Percentiles rank a stretch among this genome's conserved stretches.
phyloP scores from a whole-genome alignment of 2,329 filamentous ascomycete species.

The Rhytidhysteron rufulum region DNA sequence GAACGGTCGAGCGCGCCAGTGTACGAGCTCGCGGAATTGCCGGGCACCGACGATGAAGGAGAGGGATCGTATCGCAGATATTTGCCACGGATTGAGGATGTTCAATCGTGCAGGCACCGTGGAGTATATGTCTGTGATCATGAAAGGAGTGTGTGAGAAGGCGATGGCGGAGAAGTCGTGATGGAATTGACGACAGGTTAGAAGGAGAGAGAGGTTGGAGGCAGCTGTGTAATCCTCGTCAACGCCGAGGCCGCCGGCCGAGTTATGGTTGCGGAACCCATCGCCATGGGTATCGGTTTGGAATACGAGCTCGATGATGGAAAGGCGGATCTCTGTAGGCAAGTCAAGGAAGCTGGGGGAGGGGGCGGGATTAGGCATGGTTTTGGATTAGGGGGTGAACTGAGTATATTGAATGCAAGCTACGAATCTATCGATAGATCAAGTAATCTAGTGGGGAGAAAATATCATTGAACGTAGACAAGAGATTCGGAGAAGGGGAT shows the following conservation, averaged over 20 bases:
- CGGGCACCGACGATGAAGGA: slow-evolving; percentile 24
- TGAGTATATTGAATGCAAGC: too few relatives aligned
- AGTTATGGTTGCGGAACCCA: slow-evolving; percentile 10
- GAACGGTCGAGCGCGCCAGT: slow-evolving; percentile 32
- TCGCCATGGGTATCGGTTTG: slow-evolving; percentile 5
- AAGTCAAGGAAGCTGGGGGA: slow-evolving; percentile 25
- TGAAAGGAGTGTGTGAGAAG: slow-evolving; percentile 33
- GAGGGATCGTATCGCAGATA: slow-evolving; percentile 28
- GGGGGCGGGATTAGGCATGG: too few relatives aligned
- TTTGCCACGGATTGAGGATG: slow-evolving; percentile 20
- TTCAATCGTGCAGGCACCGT: slow-evolving; percentile 11
- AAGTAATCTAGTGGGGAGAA: too few relatives aligned
- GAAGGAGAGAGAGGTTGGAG: slow-evolving; percentile 25
- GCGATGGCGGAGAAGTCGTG: slow-evolving; percentile 33
- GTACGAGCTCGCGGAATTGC: slow-evolving; percentile 25
- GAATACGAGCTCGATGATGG: slow-evolving; percentile 30
- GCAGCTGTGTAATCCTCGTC: slow-evolving; percentile 25
- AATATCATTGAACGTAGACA: too few relatives aligned
- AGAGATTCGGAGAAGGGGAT: too few relatives aligned
- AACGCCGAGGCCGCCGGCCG: slow-evolving; percentile 13
- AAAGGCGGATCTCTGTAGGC: slow-evolving; percentile 34
- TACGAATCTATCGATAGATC: too few relatives aligned
- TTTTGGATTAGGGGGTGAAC: too few relatives aligned
- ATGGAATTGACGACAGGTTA: slow-evolving; percentile 36
- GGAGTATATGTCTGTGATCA: slow-evolving; percentile 22